Percentiles rank a stretch among this genome's conserved stretches.
phyloP scores from a whole-genome alignment of 208 protist genomes.

The Porcisia deanei region DNA sequence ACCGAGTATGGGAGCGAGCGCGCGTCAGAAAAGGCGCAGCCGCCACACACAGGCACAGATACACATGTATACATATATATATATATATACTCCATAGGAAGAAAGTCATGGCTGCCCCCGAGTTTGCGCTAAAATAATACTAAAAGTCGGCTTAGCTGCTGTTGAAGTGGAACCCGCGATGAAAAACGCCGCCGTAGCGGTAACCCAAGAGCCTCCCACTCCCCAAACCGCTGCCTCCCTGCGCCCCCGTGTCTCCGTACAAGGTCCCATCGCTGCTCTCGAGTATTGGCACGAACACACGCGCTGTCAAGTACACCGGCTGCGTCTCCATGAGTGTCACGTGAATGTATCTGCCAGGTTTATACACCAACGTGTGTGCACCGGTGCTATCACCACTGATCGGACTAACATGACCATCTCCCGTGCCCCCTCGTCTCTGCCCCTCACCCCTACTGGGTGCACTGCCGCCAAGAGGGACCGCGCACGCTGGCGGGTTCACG shows the following conservation, averaged over 20 bases:
- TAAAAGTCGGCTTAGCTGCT: neutral
- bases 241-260: conserved; percentile 25
- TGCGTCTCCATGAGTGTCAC: conserved; percentile 64
- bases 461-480: conserved; percentile 16
- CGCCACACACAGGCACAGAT: neutral
- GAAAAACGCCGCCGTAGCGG: conserved; percentile 71
- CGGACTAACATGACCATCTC: conserved; percentile 4
- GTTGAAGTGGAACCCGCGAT: conserved; percentile 59
- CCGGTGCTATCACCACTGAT: conserved; percentile 38
- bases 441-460: neutral
- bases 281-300: conserved; percentile 71
- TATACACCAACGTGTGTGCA: conserved; percentile 64
- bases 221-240: conserved; percentile 38
- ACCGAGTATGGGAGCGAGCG: too few relatives aligned
- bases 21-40: neutral
- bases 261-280: conserved; percentile 27
- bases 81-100: neutral
- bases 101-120: neutral
- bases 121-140: neutral
- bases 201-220: conserved; percentile 57
- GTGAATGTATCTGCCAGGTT: conserved; percentile 49
- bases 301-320: conserved; percentile 69
- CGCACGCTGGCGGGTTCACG: conserved; percentile 51
- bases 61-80: neutral
- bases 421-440: neutral